Conservation (phyloP, 139 green algal genomes). For the Spirogloea muscicola region DNA sequence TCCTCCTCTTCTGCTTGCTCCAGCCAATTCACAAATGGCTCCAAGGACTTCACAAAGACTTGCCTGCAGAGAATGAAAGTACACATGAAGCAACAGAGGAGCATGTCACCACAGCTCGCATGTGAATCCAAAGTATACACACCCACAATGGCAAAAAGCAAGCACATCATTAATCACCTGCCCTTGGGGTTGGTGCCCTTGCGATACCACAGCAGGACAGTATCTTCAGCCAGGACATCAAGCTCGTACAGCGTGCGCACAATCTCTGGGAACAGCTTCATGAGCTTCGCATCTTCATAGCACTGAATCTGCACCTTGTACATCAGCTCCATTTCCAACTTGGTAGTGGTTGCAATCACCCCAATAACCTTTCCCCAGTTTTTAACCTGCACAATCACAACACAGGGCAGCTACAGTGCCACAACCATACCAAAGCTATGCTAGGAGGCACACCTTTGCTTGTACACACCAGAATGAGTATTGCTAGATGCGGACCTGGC, state of each 20-base stretch:
- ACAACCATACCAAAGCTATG: no score
- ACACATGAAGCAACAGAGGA: no score
- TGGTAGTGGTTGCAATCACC: constrained; percentile 59
- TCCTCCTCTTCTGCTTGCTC: constrained; percentile 84
- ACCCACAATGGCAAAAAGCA: neutral
- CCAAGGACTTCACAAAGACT: constrained; percentile 87
- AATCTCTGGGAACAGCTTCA: constrained; percentile 87
- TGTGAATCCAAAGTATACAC: no score
- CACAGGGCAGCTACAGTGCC: no score
- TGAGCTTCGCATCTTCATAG: constrained; percentile 90
- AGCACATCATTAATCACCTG: constrained; percentile 8
- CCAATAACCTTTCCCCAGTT: constrained; percentile 71
- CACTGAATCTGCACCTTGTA: constrained; percentile 76
- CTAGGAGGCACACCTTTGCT: no score
- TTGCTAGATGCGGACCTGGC: constrained; percentile 40
- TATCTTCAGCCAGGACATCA: constrained; percentile 87
- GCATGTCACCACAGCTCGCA: no score
- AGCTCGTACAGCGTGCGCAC: constrained; percentile 83
- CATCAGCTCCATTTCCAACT: constrained; percentile 80
- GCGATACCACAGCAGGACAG: constrained; percentile 73
- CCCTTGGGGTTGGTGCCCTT: constrained; percentile 50
- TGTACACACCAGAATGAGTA: no score
- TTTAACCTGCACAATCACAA: constrained; percentile 65
- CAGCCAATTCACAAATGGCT: constrained; percentile 96
- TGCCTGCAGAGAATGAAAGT: constrained; percentile 64